Conservation (phyloP, 176 grass and related monocot species). For the Oryza punctata region DNA sequence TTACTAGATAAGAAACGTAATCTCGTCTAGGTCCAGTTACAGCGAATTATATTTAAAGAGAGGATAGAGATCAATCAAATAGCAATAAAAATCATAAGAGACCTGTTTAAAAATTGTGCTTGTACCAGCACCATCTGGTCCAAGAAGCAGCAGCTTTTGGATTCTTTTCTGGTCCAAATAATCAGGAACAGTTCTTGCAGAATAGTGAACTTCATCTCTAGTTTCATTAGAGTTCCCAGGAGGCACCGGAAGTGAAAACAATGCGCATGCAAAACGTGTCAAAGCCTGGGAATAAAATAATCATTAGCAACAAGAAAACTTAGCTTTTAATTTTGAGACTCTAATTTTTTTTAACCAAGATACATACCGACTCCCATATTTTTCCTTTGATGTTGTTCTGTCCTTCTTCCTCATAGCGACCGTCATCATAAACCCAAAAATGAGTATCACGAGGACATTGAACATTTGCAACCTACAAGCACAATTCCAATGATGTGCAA, state of each 20-base stretch:
- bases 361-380: slow-evolving; percentile 90
- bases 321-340: slow-evolving; percentile 3
- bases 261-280: slow-evolving; percentile 70
- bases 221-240: slow-evolving; percentile 57
- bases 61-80: slow-evolving; percentile 11
- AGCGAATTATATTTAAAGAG: not conserved
- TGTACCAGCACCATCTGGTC: slow-evolving; percentile 76
- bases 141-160: slow-evolving; percentile 87
- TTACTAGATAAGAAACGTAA: not conserved
- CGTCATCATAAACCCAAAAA: slow-evolving; percentile 99
- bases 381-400: slow-evolving; percentile 98
- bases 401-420: slow-evolving; percentile 93
- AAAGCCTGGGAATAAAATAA: slow-evolving; percentile 53
- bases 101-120: slow-evolving; percentile 99
- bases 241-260: slow-evolving; percentile 84
- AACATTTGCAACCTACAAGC: slow-evolving; percentile 74
- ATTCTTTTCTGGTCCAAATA: slow-evolving; percentile 93
- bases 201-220: slow-evolving; percentile 65
- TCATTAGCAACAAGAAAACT: slow-evolving; percentile 15
- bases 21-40: not conserved
- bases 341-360: slow-evolving; percentile 37
- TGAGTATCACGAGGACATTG: slow-evolving; percentile 93
- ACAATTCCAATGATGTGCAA: slow-evolving; percentile 16
- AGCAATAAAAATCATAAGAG: slow-evolving; percentile 11
- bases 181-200: slow-evolving; percentile 65